Percentiles rank a stretch among this genome's conserved stretches.
phyloP scores from a whole-genome alignment of 2,329 filamentous ascomycete species.

The Calonectria pseudoturangicola region DNA sequence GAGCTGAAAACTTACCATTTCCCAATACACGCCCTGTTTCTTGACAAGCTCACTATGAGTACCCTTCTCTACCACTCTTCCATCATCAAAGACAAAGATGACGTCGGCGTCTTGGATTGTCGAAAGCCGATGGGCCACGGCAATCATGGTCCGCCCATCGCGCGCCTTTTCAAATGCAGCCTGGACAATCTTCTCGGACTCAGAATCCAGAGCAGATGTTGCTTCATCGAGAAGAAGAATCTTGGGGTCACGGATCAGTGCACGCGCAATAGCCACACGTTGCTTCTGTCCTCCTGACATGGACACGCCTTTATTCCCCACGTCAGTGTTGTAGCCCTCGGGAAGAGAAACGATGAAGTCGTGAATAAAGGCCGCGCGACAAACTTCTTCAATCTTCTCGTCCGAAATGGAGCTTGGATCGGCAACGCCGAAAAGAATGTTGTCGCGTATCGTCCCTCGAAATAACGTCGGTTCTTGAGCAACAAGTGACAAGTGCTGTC shows the following conservation, averaged over 20 bases:
- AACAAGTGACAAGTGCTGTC: constrained; percentile 50
- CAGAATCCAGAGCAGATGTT: constrained; percentile 78
- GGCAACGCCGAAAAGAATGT: constrained; percentile 49
- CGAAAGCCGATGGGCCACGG: constrained; percentile 64
- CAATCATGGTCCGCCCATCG: constrained; percentile 61
- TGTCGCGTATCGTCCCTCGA: constrained; percentile 59
- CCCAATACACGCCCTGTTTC: constrained; percentile 46
- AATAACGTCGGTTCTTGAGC: constrained; percentile 52
- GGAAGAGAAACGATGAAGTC: constrained; percentile 72
- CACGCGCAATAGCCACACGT: constrained; percentile 72
- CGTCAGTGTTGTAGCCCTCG: constrained; percentile 68
- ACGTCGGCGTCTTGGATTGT: constrained; percentile 65
- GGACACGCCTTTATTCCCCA: constrained; percentile 73
- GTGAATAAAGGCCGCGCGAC: constrained; percentile 70
- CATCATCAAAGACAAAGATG: constrained; percentile 66
- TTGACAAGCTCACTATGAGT: constrained; percentile 56
- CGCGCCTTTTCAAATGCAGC: constrained; percentile 69
- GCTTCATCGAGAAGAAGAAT: constrained; percentile 82
- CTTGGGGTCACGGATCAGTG: constrained; percentile 68
- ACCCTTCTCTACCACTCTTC: constrained; percentile 64
- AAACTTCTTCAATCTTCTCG: constrained; percentile 54
- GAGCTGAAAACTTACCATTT: constrained; percentile 44
- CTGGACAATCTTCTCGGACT: constrained; percentile 73
- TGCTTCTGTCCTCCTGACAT: constrained; percentile 74
- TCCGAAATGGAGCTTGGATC: constrained; percentile 42